These are phyloP conservation scores for Paralagenidium karlingii DNA, from an alignment of 352 stramenopile species.

Conservation along the genomic window DNA sequence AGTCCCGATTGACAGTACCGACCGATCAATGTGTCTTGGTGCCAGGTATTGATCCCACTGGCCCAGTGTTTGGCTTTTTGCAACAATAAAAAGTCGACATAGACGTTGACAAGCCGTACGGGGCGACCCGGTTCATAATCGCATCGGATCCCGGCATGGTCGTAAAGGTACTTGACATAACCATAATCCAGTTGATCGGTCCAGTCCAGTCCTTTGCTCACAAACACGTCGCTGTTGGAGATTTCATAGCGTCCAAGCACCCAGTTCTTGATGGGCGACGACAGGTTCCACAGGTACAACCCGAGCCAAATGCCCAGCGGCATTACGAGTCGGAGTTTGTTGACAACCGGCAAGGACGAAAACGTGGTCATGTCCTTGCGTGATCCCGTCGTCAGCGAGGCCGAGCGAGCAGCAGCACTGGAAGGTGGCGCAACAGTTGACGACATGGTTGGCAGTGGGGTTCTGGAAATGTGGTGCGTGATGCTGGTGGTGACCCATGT, in stretches of 20 bases:
- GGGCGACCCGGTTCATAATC: neutral
- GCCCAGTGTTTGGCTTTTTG: neutral
- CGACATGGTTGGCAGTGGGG: too few relatives aligned
- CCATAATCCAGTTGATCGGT: neutral
- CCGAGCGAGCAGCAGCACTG: too few relatives aligned
- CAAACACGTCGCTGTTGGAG: neutral
- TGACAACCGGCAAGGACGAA: too few relatives aligned
- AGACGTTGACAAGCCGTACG: constrained; percentile 2
- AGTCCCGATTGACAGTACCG: constrained; percentile 2
- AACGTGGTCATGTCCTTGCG: too few relatives aligned
- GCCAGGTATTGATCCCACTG: neutral
- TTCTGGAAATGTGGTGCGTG: too few relatives aligned
- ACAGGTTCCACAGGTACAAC: constrained; percentile 1
- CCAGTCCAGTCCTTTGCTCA: constrained; percentile 1
- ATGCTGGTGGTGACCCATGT: too few relatives aligned
- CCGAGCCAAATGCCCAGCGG: too few relatives aligned
- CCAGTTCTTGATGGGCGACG: constrained; percentile 4
- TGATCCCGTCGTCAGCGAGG: too few relatives aligned
- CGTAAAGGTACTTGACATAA: constrained; percentile 5
- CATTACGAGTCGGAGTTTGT: too few relatives aligned
- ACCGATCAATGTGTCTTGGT: constrained; percentile 1
- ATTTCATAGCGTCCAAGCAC: constrained; percentile 1
- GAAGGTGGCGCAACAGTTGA: too few relatives aligned
- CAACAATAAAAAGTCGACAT: constrained; percentile 2
- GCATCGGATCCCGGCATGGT: neutral